These are phyloP conservation scores for Candida ovalis DNA, from an alignment of 805 yeast genomes.

Conservation along the genomic window DNA sequence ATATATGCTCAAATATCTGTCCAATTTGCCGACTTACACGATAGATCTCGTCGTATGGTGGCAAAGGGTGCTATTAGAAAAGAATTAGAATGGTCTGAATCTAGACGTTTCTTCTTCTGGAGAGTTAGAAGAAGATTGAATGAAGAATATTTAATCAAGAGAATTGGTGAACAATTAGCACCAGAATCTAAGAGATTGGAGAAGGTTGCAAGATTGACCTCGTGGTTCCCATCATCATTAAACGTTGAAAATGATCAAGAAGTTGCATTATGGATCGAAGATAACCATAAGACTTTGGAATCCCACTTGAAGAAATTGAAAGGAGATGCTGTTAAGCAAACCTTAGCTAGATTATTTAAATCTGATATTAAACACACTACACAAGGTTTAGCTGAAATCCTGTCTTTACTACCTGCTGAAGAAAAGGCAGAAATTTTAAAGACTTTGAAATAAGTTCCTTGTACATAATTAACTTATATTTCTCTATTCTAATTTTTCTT, in stretches of 20 bases:
- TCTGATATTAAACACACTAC: conserved; percentile 49
- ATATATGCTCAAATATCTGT: conserved; percentile 88
- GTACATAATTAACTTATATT: not conserved
- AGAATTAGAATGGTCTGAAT: conserved; percentile 78
- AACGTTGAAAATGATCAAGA: conserved; percentile 69
- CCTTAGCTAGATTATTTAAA: conserved; percentile 56
- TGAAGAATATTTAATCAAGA: conserved; percentile 82
- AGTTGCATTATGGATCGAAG: conserved; percentile 84
- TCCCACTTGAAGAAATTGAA: conserved; percentile 59
- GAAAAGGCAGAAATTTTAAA: conserved; percentile 45
- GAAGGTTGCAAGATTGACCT: conserved; percentile 78
- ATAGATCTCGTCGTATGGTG: conserved; percentile 95
- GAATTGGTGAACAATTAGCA: conserved; percentile 58
- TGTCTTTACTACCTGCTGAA: conserved; percentile 48
- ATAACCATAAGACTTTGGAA: conserved; percentile 62
- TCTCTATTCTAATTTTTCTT: not conserved
- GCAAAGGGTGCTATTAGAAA: conserved; percentile 89
- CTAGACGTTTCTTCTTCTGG: conserved; percentile 99
- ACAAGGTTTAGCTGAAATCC: conserved; percentile 51
- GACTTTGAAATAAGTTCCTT: conserved; percentile 21
- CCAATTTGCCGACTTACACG: conserved; percentile 97
- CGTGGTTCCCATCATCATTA: conserved; percentile 75
- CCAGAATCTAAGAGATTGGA: conserved; percentile 61
- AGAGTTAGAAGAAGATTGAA: conserved; percentile 92
- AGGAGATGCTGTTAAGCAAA: conserved; percentile 62